Base-by-base conservation (phyloP, 495 filamentous ascomycete genomes). In the Entonaema liquescens region DNA sequence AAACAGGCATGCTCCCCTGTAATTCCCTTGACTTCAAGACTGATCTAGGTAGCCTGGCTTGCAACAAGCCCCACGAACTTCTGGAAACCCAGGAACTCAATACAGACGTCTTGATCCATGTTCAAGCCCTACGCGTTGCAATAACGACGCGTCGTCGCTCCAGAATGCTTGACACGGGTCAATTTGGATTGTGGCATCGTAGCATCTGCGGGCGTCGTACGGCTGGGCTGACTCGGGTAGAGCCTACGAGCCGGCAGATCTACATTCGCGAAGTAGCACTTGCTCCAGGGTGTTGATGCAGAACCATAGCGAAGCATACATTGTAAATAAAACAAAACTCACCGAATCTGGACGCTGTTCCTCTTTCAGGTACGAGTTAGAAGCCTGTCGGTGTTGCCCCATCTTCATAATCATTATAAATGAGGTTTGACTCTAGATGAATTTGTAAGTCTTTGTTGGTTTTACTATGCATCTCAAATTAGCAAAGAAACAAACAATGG, bases 1-100 rank as follows among this genome's bases (percentile, higher is more conserved):
- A 76, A 76, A 78, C 74, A 75, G 70, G 64, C 49, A 72, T 58
- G 71, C 54, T 73, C 68, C 76, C 74, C 72, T 76, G 73, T 42
- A 77, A 74, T 75, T 74, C 72, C 72, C 68, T 74, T 69, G 66
- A 70, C 64, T 65, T 56, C 59, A 66, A 63, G 70, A 70, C 73
- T 72, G 69, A 74, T 70, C 60, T 73, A 67, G 42, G 66, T 62
- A 60, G 70, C 25, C 62, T 67, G 64, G 72, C 67, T 69, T 72
- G 67, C 65, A 36, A 74, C 67, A 60, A 65, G 62, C 55, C 75
- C 67, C 65, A 25, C 67, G 64, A 68, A 69, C 53, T 73, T 70
- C 70, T 69, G 49, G 65, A 68, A 67, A 59, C 40, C 56, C 63
- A 57, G 67, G 44, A 66, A 69, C 31, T 65, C 54, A 59, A 54